Evolutionary conservation across 805 yeast species (phyloP), one percentile per base, ranked within the genome.

Genomic region (Spencermartinsiella europaea): DNA sequence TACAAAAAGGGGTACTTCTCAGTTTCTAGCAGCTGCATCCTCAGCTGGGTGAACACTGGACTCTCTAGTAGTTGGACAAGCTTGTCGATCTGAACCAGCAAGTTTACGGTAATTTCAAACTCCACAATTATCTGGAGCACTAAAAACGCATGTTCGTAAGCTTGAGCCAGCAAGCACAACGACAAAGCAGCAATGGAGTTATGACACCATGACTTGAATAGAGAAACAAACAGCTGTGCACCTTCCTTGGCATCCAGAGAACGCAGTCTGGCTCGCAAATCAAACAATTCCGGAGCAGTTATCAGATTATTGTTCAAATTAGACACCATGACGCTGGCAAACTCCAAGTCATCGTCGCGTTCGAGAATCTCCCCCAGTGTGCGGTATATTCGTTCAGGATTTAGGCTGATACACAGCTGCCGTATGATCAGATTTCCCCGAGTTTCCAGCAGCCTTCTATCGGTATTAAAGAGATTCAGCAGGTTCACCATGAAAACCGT

Each of bases 201-300:
- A 50, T 83, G 83, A 54, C 95, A 81, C 99, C 99, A 93, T 48
- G 95, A 81, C 58, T 79, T 81, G 67, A 91, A 93, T 46, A 93
- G 69, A 0, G 82, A 70, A 21, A 84, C 75, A 62, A 93, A 93
- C 35, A 90, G 71, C 19, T 72, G 64, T 71, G 82, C 79, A 47
- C 86, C 93, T 33, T 77, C 80, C 20, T 70, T 53, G 33, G 76
- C 74, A 44, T 83, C 86, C n/a, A 81, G 64, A 61, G 66, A 74
- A 63, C 81, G 73, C 43, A 91, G 68, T 56, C 84, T 78, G 48
- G 76, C 79, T 44, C 99, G 76, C 52, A 93, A 72, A 2, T 73
- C 71, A 0, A 78, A 66, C 42, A 93, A 72, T 58, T 93, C 98
- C 1, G 86, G 88, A 0, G 96, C 84, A 2, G 95, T 86, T 12